Evolutionary conservation across 371 early-diverging fungal genomes (phyloP).

Genomic region (Apophysomyces trapeziformis): DNA sequence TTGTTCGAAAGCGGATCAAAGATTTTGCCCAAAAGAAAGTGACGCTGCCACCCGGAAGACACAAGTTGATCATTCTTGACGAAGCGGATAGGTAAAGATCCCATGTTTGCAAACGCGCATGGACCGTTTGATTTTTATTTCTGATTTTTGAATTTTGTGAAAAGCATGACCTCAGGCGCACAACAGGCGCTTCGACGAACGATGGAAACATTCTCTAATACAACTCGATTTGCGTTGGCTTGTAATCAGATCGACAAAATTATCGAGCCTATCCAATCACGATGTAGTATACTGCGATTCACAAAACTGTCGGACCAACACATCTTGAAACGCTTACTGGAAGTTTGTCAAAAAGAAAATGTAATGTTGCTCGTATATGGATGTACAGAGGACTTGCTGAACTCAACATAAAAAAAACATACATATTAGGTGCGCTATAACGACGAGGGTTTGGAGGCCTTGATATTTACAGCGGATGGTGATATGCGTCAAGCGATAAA

Average conservation of each 20-base stretch:
- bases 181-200: constrained; percentile 97
- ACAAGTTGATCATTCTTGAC: constrained; percentile 98
- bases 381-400: neutral
- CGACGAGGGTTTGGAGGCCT: constrained; percentile 89
- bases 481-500: constrained; percentile 99
- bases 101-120: neutral
- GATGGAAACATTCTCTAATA: constrained; percentile 95
- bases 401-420: neutral
- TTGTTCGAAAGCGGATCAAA: constrained; percentile 97
- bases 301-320: constrained; percentile 79
- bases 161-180: constrained; percentile 90
- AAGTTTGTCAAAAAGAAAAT: constrained; percentile 85
- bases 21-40: constrained; percentile 98
- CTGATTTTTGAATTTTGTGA: neutral
- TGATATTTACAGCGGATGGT: constrained; percentile 97
- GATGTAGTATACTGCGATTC: constrained; percentile 96
- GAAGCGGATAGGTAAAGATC: constrained; percentile 87
- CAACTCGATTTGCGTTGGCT: constrained; percentile 97
- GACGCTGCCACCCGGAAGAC: constrained; percentile 85
- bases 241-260: constrained; percentile 98
- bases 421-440: constrained; percentile 69
- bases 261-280: constrained; percentile 99
- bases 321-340: constrained; percentile 76
- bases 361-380: constrained; percentile 40
- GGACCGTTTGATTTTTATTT: constrained; percentile 7